A percentile compares a stretch with the other conserved stretches of the same genome.
phyloP scores from a whole-genome alignment of 2,329 filamentous ascomycete genomes.

The Neonectria magnoliae region DNA sequence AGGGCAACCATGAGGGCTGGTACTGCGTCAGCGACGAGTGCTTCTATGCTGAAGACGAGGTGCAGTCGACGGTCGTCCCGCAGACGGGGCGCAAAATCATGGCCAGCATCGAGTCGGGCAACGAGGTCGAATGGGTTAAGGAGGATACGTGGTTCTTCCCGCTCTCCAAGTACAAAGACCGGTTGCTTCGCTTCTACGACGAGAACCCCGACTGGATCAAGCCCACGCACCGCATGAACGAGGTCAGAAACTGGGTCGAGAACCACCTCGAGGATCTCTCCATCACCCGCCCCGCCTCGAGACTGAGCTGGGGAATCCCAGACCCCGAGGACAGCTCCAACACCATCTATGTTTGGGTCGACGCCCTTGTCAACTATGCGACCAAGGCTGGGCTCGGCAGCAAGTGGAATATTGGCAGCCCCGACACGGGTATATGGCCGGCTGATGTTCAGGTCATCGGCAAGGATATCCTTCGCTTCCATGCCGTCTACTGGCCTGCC shows the following conservation, averaged over 20 bases:
- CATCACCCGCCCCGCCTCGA: slow-evolving; percentile 81
- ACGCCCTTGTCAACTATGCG: slow-evolving; percentile 93
- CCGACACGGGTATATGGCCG: slow-evolving; percentile 79
- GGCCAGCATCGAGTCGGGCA: slow-evolving; percentile 87
- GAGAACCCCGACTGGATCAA: slow-evolving; percentile 81
- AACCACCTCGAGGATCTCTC: slow-evolving; percentile 87
- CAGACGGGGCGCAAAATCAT: slow-evolving; percentile 84
- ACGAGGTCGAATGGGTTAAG: slow-evolving; percentile 92
- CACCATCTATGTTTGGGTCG: slow-evolving; percentile 98
- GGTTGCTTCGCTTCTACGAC: slow-evolving; percentile 80
- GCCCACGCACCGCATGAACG: slow-evolving; percentile 77
- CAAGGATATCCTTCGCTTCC: slow-evolving; percentile 96
- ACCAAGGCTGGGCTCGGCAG: slow-evolving; percentile 81
- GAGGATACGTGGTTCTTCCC: slow-evolving; percentile 97
- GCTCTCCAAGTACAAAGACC: slow-evolving; percentile 83
- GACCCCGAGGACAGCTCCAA: slow-evolving; percentile 87
- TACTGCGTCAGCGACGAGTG: slow-evolving; percentile 97
- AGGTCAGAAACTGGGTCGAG: slow-evolving; percentile 80
- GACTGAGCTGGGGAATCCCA: slow-evolving; percentile 87
- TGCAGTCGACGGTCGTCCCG: slow-evolving; percentile 80
- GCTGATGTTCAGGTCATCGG: slow-evolving; percentile 92
- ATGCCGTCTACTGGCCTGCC: slow-evolving; percentile 98
- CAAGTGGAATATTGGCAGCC: slow-evolving; percentile 71
- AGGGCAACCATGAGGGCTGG: slow-evolving; percentile 90
- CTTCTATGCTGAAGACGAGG: slow-evolving; percentile 83